phyloP scores from a whole-genome alignment of 2,329 filamentous ascomycete species.

The Colletotrichum euphorbiae region DNA sequence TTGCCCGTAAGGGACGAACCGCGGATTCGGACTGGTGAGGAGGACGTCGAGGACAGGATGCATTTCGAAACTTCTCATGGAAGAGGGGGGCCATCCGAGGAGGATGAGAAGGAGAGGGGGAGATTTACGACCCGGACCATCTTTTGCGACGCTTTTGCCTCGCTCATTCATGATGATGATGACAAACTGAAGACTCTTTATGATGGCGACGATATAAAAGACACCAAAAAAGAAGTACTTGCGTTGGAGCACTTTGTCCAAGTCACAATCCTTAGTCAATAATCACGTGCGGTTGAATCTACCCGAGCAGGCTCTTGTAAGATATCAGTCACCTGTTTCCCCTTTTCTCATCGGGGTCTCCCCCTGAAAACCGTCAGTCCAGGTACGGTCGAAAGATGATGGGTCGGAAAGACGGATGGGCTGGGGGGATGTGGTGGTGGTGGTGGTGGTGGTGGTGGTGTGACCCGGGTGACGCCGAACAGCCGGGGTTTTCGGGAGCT shows the following conservation, averaged over 20 bases:
- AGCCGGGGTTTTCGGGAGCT: conserved; percentile 1
- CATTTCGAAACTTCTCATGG: too few species aligned
- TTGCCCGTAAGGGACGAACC: not conserved
- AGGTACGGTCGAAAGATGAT: conserved; percentile 4
- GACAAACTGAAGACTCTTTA: conserved; percentile 28
- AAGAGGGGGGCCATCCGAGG: too few species aligned
- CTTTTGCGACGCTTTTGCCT: not conserved
- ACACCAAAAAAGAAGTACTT: not conserved
- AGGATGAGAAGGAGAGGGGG: too few species aligned
- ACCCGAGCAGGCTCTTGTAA: not conserved
- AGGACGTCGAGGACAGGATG: too few species aligned
- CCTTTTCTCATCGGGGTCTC: conserved; percentile 4
- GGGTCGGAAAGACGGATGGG: not conserved
- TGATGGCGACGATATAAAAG: conserved; percentile 12
- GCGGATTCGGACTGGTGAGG: not conserved
- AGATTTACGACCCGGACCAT: not conserved
- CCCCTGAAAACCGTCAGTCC: conserved; percentile 4
- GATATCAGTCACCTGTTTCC: not conserved
- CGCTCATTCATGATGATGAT: conserved; percentile 27
- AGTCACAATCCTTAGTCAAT: too few species aligned
- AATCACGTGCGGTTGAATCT: too few species aligned
- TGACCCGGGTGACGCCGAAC: conserved; percentile 16
- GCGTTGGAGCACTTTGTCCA: not conserved
- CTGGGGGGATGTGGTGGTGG: not conserved
- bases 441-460: conserved; percentile 16